These are phyloP conservation scores for Smittium culicis DNA, from an alignment of 371 early-diverging fungal species.

Conservation along the genomic window DNA sequence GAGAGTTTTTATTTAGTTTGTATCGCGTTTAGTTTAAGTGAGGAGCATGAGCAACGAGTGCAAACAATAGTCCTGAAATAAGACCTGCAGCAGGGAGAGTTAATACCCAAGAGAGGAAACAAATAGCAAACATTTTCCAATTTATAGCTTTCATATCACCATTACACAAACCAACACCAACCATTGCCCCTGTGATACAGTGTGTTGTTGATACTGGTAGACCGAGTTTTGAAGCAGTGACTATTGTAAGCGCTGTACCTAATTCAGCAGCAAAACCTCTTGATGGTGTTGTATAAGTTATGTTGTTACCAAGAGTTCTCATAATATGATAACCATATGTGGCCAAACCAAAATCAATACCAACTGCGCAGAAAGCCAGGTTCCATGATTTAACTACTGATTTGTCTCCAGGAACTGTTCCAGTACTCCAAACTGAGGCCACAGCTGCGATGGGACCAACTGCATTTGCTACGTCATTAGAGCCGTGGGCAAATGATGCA, in stretches of 20 bases:
- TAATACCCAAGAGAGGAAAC: constrained; percentile 58
- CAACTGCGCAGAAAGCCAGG: constrained; percentile 57
- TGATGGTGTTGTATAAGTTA: constrained; percentile 67
- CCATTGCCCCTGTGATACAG: constrained; percentile 71
- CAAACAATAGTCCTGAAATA: constrained; percentile 49
- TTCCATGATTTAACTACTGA: constrained; percentile 58
- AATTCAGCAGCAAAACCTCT: constrained; percentile 76
- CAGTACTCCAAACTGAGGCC: constrained; percentile 52
- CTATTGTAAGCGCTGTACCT: constrained; percentile 66
- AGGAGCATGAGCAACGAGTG: constrained; percentile 46
- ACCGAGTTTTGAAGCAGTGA: constrained; percentile 66
- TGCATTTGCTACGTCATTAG: constrained; percentile 82
- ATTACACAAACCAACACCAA: too few species aligned
- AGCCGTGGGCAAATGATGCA: constrained; percentile 82
- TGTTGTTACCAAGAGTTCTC: constrained; percentile 65
- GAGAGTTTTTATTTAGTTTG: too few species aligned
- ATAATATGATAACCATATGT: constrained; percentile 57
- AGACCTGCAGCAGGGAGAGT: constrained; percentile 65
- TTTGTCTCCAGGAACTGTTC: constrained; percentile 33
- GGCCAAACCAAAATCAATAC: constrained; percentile 64
- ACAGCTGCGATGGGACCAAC: constrained; percentile 66
- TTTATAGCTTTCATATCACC: too few species aligned
- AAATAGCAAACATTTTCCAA: constrained; percentile 51
- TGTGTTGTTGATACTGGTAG: constrained; percentile 80
- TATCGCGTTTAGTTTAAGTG: too few species aligned